Percentiles rank a stretch among this genome's conserved stretches.
phyloP scores from a whole-genome alignment of 495 filamentous ascomycete species.

The Margaritispora aquatica region DNA sequence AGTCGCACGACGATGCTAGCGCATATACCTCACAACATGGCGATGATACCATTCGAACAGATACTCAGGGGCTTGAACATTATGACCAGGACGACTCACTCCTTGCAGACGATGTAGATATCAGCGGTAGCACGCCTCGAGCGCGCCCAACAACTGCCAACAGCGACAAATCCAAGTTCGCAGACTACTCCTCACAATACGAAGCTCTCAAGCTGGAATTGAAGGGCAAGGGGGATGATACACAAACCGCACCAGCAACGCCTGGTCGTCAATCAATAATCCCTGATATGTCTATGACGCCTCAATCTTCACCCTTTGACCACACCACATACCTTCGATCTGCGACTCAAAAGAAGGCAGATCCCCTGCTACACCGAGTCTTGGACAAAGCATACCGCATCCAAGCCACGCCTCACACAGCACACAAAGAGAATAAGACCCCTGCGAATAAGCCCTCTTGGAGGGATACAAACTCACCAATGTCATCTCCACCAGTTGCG shows the following conservation, averaged over 20 bases:
- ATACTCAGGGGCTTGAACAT: slow-evolving; percentile 25
- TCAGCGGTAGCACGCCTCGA: slow-evolving; percentile 48
- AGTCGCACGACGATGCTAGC: slow-evolving; percentile 28
- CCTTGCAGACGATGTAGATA: slow-evolving; percentile 40
- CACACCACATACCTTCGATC: slow-evolving; percentile 30
- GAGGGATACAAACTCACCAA: slow-evolving; percentile 43
- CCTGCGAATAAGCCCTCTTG: slow-evolving; percentile 25
- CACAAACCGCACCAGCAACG: slow-evolving; percentile 34
- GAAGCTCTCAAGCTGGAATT: slow-evolving; percentile 56
- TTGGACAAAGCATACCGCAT: slow-evolving; percentile 91
- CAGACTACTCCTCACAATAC: slow-evolving; percentile 61
- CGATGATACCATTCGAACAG: slow-evolving; percentile 19
- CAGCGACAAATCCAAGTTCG: slow-evolving; percentile 39
- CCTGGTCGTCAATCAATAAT: slow-evolving; percentile 32
- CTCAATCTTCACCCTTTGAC: slow-evolving; percentile 29
- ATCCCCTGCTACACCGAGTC: slow-evolving; percentile 79
- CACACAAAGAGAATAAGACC: slow-evolving; percentile 21
- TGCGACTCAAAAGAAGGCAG: slow-evolving; percentile 39
- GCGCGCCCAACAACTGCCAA: slow-evolving; percentile 34
- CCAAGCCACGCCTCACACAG: slow-evolving; percentile 79
- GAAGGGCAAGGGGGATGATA: slow-evolving; percentile 36
- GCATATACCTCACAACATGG: slow-evolving; percentile 30
- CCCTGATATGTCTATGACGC: slow-evolving; percentile 53
- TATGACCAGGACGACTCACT: slow-evolving; percentile 42
- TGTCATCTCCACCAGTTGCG: slow-evolving; percentile 71